A percentile compares a stretch with the other conserved stretches of the same genome.
These are phyloP conservation scores for Saturnispora ahearnii DNA, from an alignment of 805 yeast genomes.

Conservation along the genomic window DNA sequence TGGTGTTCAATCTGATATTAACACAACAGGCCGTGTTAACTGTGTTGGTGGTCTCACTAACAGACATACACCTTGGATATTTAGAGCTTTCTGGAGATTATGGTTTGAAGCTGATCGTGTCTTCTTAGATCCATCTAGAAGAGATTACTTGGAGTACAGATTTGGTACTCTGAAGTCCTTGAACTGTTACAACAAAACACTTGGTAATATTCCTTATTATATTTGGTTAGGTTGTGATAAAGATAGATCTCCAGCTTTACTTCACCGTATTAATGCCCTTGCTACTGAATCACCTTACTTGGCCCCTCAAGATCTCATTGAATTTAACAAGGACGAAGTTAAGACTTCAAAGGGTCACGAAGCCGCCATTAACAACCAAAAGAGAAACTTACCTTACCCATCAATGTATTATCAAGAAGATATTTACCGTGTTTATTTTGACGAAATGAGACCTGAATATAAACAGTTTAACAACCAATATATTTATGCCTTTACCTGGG, in stretches of 20 bases:
- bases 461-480: slow-evolving; percentile 70
- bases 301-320: slow-evolving; percentile 43
- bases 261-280: slow-evolving; percentile 51
- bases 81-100: slow-evolving; percentile 73
- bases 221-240: slow-evolving; percentile 77
- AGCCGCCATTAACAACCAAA: slow-evolving; percentile 56
- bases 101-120: slow-evolving; percentile 87
- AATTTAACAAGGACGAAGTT: slow-evolving; percentile 17
- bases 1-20: slow-evolving; percentile 63
- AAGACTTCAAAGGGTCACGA: slow-evolving; percentile 64
- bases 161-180: slow-evolving; percentile 75
- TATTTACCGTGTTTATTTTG: slow-evolving; percentile 72
- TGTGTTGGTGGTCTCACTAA: slow-evolving; percentile 67
- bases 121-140: slow-evolving; percentile 67
- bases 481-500: slow-evolving; percentile 87
- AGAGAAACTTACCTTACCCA: slow-evolving; percentile 66
- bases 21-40: slow-evolving; percentile 57
- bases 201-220: slow-evolving; percentile 75
- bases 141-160: slow-evolving; percentile 74
- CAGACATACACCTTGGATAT: slow-evolving; percentile 69
- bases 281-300: slow-evolving; percentile 79
- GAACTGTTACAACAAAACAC: slow-evolving; percentile 51
- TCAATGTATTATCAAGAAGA: slow-evolving; percentile 72
- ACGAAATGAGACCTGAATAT: slow-evolving; percentile 58
- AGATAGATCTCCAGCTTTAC: slow-evolving; percentile 38